Percentiles rank a stretch among this genome's conserved stretches.
Conservation (phyloP, 2,329 filamentous ascomycete species). For the Shiraia sp. region DNA sequence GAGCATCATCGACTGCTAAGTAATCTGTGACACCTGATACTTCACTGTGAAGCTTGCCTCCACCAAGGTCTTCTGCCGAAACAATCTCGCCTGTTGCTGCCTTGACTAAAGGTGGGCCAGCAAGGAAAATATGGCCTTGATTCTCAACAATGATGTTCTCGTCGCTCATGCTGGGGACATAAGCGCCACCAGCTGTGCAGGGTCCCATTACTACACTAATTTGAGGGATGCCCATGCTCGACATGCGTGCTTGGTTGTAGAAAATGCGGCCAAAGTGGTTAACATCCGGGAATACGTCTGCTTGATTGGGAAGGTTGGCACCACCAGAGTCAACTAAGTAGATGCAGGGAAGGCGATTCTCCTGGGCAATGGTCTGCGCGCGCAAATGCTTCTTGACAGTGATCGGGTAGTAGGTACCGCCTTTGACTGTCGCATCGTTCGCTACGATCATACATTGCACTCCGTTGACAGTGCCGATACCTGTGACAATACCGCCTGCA, state of each 20-base stretch:
- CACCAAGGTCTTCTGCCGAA: conserved; percentile 86
- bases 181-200: conserved; percentile 93
- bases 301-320: conserved; percentile 91
- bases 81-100: conserved; percentile 94
- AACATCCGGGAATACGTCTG: conserved; percentile 91
- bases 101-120: conserved; percentile 91
- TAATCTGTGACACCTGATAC: conserved; percentile 95
- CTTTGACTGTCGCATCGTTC: conserved; percentile 97
- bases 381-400: conserved; percentile 97
- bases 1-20: conserved; percentile 89
- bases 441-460: conserved; percentile 92
- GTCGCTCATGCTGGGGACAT: conserved; percentile 96
- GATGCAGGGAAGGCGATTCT: conserved; percentile 83
- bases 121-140: conserved; percentile 97
- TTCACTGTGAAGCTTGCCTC: conserved; percentile 85
- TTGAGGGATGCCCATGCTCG: conserved; percentile 83
- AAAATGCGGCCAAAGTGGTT: conserved; percentile 98
- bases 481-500: conserved; percentile 88
- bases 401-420: conserved; percentile 94
- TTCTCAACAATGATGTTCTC: conserved; percentile 95
- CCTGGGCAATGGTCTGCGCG: conserved; percentile 85
- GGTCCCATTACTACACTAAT: conserved; percentile 96
- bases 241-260: conserved; percentile 97
- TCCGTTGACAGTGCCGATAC: conserved; percentile 86
- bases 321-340: conserved; percentile 96